phyloP scores from a whole-genome alignment of 352 stramenopile genomes.

The Phytophthora quininea region DNA sequence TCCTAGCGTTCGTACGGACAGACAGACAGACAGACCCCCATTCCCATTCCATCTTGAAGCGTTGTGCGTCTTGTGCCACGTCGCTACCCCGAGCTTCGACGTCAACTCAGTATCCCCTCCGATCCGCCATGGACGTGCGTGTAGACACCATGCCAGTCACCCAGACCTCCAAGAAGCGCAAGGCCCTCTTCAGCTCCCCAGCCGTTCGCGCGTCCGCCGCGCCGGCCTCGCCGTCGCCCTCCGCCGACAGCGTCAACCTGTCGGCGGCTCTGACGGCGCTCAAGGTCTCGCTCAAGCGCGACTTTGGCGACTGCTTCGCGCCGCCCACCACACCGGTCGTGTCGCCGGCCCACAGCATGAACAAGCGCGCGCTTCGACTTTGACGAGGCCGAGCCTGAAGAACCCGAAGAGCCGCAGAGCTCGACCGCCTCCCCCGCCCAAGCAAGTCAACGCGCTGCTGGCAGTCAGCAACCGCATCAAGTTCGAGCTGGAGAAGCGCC shows the following conservation, averaged over 20 bases:
- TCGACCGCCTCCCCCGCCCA: constrained; percentile 29
- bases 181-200: constrained; percentile 42
- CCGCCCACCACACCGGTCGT: constrained; percentile 66
- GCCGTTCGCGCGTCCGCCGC: constrained; percentile 8
- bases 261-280: constrained; percentile 66
- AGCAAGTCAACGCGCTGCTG: constrained; percentile 58
- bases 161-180: constrained; percentile 76
- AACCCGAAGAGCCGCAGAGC: constrained; percentile 35
- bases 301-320: constrained; percentile 65
- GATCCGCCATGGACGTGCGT: constrained; percentile 39
- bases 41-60: not conserved
- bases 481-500: constrained; percentile 71
- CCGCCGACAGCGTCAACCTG: constrained; percentile 54
- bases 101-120: not conserved
- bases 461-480: constrained; percentile 78
- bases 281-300: constrained; percentile 78
- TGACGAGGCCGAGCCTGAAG: constrained; percentile 21
- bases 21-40: too few relatives aligned
- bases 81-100: not conserved
- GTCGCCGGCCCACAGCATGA: constrained; percentile 53
- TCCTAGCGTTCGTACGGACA: too few relatives aligned
- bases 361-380: constrained; percentile 77
- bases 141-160: constrained; percentile 57
- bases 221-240: constrained; percentile 8
- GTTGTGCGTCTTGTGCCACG: not conserved